Conservation (phyloP, 2,329 filamentous ascomycete genomes). For the Cadophora luteo-olivacea region DNA sequence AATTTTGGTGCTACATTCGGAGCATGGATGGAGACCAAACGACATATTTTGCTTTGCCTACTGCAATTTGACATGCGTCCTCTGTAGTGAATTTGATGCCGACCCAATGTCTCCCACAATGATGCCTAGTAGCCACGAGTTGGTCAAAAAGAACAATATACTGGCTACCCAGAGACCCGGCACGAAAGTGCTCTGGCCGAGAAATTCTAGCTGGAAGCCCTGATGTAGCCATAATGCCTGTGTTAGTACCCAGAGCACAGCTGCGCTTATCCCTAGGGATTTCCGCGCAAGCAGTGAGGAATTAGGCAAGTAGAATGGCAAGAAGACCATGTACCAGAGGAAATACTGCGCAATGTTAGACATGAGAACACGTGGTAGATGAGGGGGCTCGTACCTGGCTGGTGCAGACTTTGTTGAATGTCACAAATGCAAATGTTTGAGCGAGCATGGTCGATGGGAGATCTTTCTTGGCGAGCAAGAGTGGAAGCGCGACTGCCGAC, state of each 20-base stretch:
- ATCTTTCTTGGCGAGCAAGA: constrained; percentile 80
- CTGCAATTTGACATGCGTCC: background rate
- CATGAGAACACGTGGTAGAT: background rate
- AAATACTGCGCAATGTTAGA: constrained; percentile 74
- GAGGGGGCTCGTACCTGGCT: constrained; percentile 71
- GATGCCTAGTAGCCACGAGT: constrained; percentile 85
- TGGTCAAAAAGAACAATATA: constrained; percentile 81
- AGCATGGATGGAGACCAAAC: background rate
- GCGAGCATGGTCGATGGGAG: constrained; percentile 86
- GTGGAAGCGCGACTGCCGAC: constrained; percentile 76
- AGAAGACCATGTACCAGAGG: constrained; percentile 94
- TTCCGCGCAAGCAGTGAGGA: constrained; percentile 73
- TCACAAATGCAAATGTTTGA: constrained; percentile 96
- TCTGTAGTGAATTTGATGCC: background rate
- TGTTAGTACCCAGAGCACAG: constrained; percentile 74
- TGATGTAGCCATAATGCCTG: constrained; percentile 81
- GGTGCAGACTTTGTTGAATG: constrained; percentile 99
- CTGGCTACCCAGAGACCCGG: constrained; percentile 82
- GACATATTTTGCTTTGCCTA: background rate
- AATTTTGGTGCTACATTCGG: constrained; percentile 10
- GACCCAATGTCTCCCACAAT: constrained; percentile 69
- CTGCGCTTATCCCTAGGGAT: constrained; percentile 66
- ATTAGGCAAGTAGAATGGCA: constrained; percentile 86
- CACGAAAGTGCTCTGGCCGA: constrained; percentile 83
- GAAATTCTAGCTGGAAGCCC: constrained; percentile 77